Evolutionary conservation across 306 rosid genomes (phyloP).

Genomic region (Citrullus amarus): DNA sequence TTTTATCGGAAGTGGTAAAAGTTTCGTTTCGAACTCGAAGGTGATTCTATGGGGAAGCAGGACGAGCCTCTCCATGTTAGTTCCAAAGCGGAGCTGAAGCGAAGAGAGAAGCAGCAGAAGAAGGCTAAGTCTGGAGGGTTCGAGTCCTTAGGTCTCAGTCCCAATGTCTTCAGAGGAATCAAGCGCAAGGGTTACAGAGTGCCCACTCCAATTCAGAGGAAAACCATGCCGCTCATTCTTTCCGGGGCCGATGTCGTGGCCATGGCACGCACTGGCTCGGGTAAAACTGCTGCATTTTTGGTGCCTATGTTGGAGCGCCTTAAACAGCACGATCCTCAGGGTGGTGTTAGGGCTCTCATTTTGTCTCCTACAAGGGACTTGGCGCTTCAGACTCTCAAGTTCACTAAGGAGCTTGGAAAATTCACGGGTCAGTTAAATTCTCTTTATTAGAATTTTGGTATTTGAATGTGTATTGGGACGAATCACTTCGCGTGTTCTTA

Average conservation of each 20-base stretch:
- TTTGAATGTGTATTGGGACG: background rate
- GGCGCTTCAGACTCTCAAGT: slow-evolving; percentile 82
- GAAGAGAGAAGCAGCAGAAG: slow-evolving; percentile 37
- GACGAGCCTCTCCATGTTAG: slow-evolving; percentile 18
- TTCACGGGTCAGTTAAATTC: slow-evolving; percentile 39
- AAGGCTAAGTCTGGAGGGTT: slow-evolving; percentile 76
- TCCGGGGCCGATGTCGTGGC: slow-evolving; percentile 82
- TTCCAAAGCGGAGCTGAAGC: slow-evolving; percentile 36
- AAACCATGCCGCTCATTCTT: slow-evolving; percentile 84
- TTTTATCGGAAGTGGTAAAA: background rate
- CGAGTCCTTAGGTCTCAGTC: slow-evolving; percentile 56
- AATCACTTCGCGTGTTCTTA: background rate
- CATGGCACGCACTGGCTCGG: slow-evolving; percentile 97
- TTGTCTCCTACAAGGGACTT: slow-evolving; percentile 80
- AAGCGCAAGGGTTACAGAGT: slow-evolving; percentile 80
- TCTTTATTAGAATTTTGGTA: background rate
- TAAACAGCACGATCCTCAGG: slow-evolving; percentile 60
- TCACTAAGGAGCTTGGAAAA: slow-evolving; percentile 63
- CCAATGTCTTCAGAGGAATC: slow-evolving; percentile 51
- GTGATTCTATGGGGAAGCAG: background rate
- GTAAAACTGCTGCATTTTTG: slow-evolving; percentile 91
- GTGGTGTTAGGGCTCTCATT: slow-evolving; percentile 76
- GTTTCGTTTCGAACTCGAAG: background rate
- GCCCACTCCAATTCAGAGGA: slow-evolving; percentile 92
- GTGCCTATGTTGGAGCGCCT: slow-evolving; percentile 82